These are phyloP conservation scores for Asterochloris erici DNA, from an alignment of 139 green algal species.

Conservation along the genomic window DNA sequence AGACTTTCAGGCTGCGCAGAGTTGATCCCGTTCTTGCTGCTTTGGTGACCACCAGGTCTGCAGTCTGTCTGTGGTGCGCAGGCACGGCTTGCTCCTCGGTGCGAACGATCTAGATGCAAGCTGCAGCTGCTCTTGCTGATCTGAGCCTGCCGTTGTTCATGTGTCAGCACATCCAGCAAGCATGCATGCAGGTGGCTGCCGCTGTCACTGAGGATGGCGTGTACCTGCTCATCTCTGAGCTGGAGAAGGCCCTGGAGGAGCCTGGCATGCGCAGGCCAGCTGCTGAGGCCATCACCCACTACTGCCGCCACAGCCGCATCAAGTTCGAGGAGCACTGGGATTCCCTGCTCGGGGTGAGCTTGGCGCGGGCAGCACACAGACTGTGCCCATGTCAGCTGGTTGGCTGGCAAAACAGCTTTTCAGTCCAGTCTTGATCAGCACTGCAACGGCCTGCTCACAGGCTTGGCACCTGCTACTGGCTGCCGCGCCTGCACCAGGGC, in stretches of 20 bases:
- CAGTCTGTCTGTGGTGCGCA: too few relatives aligned
- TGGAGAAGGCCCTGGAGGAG: conserved; percentile 72
- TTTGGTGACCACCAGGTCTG: too few relatives aligned
- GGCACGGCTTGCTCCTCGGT: too few relatives aligned
- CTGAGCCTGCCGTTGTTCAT: too few relatives aligned
- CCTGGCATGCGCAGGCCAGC: conserved; percentile 40
- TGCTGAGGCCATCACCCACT: conserved; percentile 40
- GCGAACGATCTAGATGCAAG: too few relatives aligned
- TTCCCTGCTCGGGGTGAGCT: conserved; percentile 48
- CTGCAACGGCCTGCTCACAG: too few relatives aligned
- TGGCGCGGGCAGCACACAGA: not conserved
- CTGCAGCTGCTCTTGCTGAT: too few relatives aligned
- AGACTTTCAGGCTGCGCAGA: too few relatives aligned
- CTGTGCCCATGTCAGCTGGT: not conserved
- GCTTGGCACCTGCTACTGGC: not conserved
- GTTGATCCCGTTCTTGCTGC: too few relatives aligned
- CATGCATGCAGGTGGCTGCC: conserved; percentile 17
- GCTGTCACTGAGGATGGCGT: conserved; percentile 64
- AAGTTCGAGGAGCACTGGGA: conserved; percentile 71
- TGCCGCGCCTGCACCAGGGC: not conserved
- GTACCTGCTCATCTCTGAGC: conserved; percentile 69
- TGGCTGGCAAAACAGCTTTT: not conserved
- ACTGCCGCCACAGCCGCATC: conserved; percentile 32
- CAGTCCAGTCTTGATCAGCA: too few relatives aligned
- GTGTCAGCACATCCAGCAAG: too few relatives aligned